Base-by-base conservation (phyloP, 2,329 filamentous ascomycete genomes). In the Cordyceps cateniannulata region DNA sequence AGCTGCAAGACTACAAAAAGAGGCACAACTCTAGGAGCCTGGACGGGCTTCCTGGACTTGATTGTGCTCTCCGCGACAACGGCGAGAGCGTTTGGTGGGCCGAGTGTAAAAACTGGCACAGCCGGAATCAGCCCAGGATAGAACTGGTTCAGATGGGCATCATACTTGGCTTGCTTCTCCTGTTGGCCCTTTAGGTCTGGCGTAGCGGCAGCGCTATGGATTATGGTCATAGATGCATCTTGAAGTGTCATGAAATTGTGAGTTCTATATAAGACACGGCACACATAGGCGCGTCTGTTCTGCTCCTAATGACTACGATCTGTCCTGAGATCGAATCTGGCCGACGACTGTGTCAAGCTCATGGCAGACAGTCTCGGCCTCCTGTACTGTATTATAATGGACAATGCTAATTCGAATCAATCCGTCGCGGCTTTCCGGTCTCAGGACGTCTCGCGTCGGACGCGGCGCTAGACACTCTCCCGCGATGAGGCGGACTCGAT, bases 341-440 rank as follows among this genome's bases (percentile, higher is more conserved):
- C n/a, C n/a, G 10, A 51, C n/a, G 20, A 35, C 29, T 7, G 1
- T 16, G 20, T 51, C 49, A 7, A 51, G 49, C 29, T 38, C 49
- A 18, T 24, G n/a, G 16, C 49, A 51, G 2, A 51, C 20, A 3
- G n/a, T 22, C 20, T 38, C 9, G 5, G n/a, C 35, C 51, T 63
- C 60, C 1, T 59, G 45, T 4, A 62, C n/a, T 5, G 55, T 58
- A 50, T 50, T 58, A 10, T 58, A 58, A 7, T 58, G 55, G n/a
- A 58, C 25, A 38, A 58, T 49, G 24, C 25, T 35, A 2, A 27
- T 16, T 14, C 55, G 55, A 49, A 58, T 25, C 25, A 58, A 16
- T 3, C 55, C 55, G 8, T 58, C 55, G n/a, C 27, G 25, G 40
- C 29, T 45, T 14, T 55, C 40, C 6, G 52, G 52, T 12, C 20